Evolutionary conservation across 2,329 filamentous ascomycete genomes (phyloP), one percentile per base, ranked within the genome.

Genomic region (Huntiella moniliformis): DNA sequence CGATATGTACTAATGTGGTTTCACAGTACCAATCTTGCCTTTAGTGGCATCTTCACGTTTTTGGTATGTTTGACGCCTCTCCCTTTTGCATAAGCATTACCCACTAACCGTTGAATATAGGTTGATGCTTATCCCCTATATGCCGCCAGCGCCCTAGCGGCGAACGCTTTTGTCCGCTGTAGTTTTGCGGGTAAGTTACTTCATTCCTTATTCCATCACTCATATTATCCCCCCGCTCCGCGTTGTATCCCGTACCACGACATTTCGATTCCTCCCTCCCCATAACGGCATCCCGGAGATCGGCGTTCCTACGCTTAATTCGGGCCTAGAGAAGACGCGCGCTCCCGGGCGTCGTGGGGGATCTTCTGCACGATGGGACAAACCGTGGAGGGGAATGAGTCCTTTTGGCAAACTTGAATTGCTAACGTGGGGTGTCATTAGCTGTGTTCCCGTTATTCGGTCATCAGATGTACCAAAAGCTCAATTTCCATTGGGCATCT

Each of bases 31-130:
- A 71, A 93, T 50, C 71, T 92, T 48, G 75, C 81, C 28, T 95
- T 84, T 61, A 79, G 75, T 47, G 84, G 85, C 44, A 75, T 92
- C 53, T 94, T 93, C 60, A 92, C 85, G 10, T 94, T 92, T 63
- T 65, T 92, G 52, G 84, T 88, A 60, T 63, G 67, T 66, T n/a
- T 12, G 15, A n/a, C 16, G 28, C 18, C 38, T 31, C 16, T 44
- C 44, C 41, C 39, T 41, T 42, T 16, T 42, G 12, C 13, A 33
- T 31, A 3, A 8, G 44, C 18, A 44, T 46, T 16, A 51, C 48
- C 38, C 6, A 50, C 31, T 41, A 54, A 28, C 7, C 0, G 22
- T 28, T 28, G 6, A 28, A 28, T 28, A 8, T 28, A 74, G 61
- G 79, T 83, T 53, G 82, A 85, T 58, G 79, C 80, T 16, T 87